These are phyloP conservation scores for Ajuga chamaepitys DNA, from an alignment of 257 asterid genomes.

Conservation along the genomic window DNA sequence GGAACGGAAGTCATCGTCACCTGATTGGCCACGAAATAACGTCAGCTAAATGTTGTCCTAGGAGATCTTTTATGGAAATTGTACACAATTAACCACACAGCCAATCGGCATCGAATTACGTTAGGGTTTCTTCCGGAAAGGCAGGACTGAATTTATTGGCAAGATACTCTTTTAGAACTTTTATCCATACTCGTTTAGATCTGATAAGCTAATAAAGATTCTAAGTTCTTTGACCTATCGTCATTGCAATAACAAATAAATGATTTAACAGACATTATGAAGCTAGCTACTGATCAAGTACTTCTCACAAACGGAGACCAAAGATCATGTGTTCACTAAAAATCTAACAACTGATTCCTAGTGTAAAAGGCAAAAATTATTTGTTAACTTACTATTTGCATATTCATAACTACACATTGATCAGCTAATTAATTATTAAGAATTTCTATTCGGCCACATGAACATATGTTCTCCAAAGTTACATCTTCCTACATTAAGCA, in stretches of 20 bases:
- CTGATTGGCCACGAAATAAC: conserved; percentile 33
- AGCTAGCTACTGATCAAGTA: background rate
- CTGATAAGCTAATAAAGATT: background rate
- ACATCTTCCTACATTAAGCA: background rate
- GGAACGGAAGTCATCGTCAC: conserved; percentile 58
- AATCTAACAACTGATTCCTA: conserved; percentile 1
- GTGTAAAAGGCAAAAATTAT: background rate
- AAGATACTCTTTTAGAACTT: background rate
- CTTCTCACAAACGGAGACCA: background rate
- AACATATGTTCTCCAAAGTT: background rate
- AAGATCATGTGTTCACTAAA: background rate
- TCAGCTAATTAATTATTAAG: background rate
- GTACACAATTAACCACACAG: background rate
- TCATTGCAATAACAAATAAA: background rate
- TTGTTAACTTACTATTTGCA: background rate
- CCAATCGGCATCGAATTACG: background rate
- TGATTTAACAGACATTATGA: background rate
- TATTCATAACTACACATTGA: background rate
- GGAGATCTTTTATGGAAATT: conserved; percentile 2
- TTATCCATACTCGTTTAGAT: background rate
- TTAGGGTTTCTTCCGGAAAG: background rate
- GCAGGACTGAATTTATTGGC: background rate
- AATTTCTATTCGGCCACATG: background rate
- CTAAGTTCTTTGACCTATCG: background rate
- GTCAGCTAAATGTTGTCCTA: conserved; percentile 13